These are phyloP conservation scores for Turnera subulata DNA, from an alignment of 345 rosid genomes.

Conservation along the genomic window DNA sequence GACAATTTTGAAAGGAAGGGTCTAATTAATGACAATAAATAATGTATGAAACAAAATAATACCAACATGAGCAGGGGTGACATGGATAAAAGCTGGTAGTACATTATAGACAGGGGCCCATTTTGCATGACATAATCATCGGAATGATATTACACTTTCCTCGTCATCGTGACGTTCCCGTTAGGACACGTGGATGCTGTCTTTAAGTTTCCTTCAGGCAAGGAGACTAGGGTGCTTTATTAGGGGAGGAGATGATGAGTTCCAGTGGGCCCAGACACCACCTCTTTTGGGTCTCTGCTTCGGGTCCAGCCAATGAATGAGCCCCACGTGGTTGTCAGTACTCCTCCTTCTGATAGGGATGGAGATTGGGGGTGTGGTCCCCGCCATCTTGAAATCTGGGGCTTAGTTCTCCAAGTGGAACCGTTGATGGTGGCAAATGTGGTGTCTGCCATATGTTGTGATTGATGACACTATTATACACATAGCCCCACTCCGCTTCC, in stretches of 20 bases:
- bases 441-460: slow-evolving; percentile 18
- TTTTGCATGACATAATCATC: slow-evolving; percentile 37
- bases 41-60: too few relatives aligned
- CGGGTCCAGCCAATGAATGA: not conserved
- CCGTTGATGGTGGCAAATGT: slow-evolving; percentile 21
- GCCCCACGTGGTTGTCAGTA: not conserved
- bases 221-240: too few relatives aligned
- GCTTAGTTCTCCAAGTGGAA: not conserved
- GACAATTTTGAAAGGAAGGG: too few relatives aligned
- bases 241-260: slow-evolving; percentile 28
- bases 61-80: too few relatives aligned
- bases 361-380: not conserved
- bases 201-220: slow-evolving; percentile 32
- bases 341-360: not conserved
- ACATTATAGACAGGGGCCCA: too few relatives aligned
- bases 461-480: too few relatives aligned
- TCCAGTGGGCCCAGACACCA: not conserved
- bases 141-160: slow-evolving; percentile 25
- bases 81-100: too few relatives aligned
- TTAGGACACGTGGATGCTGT: slow-evolving; percentile 27
- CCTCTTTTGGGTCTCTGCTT: not conserved
- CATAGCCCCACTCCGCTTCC: too few relatives aligned
- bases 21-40: too few relatives aligned
- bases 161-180: slow-evolving; percentile 35
- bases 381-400: slow-evolving; percentile 1